Base-by-base conservation (phyloP, 2,329 filamentous ascomycete species). In the Ceratocystis lukuohia region DNA sequence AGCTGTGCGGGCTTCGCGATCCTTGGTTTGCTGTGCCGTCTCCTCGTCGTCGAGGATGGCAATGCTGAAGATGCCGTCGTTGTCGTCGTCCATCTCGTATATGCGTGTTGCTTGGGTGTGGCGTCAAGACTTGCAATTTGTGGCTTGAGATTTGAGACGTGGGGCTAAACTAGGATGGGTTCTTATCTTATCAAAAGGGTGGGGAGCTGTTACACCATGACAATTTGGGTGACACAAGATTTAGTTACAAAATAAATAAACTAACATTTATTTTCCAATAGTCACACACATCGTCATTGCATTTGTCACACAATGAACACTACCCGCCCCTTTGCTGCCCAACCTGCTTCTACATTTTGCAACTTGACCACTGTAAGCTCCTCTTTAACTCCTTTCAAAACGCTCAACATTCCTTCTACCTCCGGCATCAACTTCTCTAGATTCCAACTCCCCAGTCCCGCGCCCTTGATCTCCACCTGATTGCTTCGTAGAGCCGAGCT, bases 391-490 rank as follows among this genome's bases (percentile, higher is more conserved):
- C 69, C 72, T 25, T 70, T 69, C 30, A 73, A 64, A 22, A 72
- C 71, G 8, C 62, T 61, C 56, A 74, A 12, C 72, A 74, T 74
- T 0, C 69, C 71, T 5, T 56, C 59, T 3, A 70, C 67, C 68
- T 72, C 72, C 22, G 62, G 62, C 12, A 65, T 70, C 3, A 70
- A 70, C 20, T 74, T 72, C 7, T 68, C 63, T 57, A 76, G 68
- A 15, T 71, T 70, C 77, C 77, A 80, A 2, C 76, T 73, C 0
- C 80, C 79, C 0, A 77, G 76, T 0, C 79, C 80, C 0, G 79
- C 72, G 0, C 80, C 80, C 8, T 77, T 71, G 37, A 82, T 70
- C 1, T 77, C 80, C 3, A 84, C 72, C 64, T 81, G 75, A 70
- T 79, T 79, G 25, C 77, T 76, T 67, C 82, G 73, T 68, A 84